phyloP scores from a whole-genome alignment of 1,284 basidiomycete genomes.

The Lentinula novae-zelandiae region DNA sequence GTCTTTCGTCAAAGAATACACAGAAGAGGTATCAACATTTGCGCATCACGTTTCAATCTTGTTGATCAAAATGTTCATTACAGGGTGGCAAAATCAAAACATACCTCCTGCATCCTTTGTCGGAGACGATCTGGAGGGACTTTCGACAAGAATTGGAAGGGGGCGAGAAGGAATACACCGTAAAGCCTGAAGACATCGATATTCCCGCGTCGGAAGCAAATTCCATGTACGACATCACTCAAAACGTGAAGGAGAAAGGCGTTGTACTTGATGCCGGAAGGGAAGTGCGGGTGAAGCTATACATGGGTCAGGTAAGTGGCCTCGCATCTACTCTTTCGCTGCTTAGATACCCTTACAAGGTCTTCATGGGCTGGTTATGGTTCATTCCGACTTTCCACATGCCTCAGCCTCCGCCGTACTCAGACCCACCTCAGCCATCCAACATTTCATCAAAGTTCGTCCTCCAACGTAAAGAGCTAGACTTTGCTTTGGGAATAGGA shows the following conservation, averaged over 20 bases:
- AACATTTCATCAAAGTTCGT: slow-evolving; percentile 25
- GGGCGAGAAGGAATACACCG: slow-evolving; percentile 12
- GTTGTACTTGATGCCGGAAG: slow-evolving; percentile 65
- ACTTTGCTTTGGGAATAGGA: slow-evolving; percentile 75
- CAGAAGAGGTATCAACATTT: slow-evolving; percentile 21
- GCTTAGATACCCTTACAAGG: slow-evolving; percentile 28
- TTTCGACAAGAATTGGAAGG: slow-evolving; percentile 32
- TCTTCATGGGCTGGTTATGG: slow-evolving; percentile 83
- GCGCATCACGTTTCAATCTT: background rate
- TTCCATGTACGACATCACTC: slow-evolving; percentile 38
- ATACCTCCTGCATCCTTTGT: slow-evolving; percentile 42
- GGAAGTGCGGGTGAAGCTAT: slow-evolving; percentile 77
- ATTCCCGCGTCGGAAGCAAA: slow-evolving; percentile 36
- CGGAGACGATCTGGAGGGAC: slow-evolving; percentile 40
- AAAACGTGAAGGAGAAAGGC: slow-evolving; percentile 32
- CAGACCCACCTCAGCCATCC: slow-evolving; percentile 14
- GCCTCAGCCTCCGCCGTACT: slow-evolving; percentile 37
- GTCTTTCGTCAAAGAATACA: slow-evolving; percentile 27
- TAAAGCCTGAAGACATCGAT: slow-evolving; percentile 18
- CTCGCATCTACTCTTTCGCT: background rate
- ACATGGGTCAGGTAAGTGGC: slow-evolving; percentile 63
- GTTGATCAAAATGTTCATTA: slow-evolving; percentile 7
- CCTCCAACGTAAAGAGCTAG: slow-evolving; percentile 59
- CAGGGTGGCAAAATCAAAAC: slow-evolving; percentile 40
- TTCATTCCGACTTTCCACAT: slow-evolving; percentile 81